These are phyloP conservation scores for Sugiyamaella smithiae DNA, from an alignment of 805 yeast genomes.

Conservation along the genomic window DNA sequence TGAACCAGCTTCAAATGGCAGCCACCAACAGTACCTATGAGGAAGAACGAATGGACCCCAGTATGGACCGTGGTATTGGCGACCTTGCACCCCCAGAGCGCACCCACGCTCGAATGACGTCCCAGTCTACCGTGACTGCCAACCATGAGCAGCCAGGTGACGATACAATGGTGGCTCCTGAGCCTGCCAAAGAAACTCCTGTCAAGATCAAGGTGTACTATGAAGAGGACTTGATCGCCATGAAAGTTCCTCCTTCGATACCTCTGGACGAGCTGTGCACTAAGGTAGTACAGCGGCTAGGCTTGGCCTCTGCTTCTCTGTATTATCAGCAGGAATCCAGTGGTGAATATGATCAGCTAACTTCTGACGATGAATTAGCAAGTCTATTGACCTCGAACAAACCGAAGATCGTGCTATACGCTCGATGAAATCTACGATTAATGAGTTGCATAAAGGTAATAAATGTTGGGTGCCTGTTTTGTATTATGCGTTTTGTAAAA, in stretches of 20 bases:
- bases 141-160: slow-evolving; percentile 4
- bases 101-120: slow-evolving; percentile 17
- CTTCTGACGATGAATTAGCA: slow-evolving; percentile 31
- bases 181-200: slow-evolving; percentile 10
- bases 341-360: slow-evolving; percentile 28
- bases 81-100: not conserved
- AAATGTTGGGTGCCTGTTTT: slow-evolving; percentile 1
- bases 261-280: slow-evolving; percentile 31
- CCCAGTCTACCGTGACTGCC: slow-evolving; percentile 15
- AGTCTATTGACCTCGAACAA: slow-evolving; percentile 28
- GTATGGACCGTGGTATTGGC: too few species aligned
- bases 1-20: not conserved
- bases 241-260: slow-evolving; percentile 35
- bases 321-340: slow-evolving; percentile 28
- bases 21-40: not conserved
- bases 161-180: slow-evolving; percentile 3
- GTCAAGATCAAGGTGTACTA: slow-evolving; percentile 40
- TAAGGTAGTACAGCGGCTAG: slow-evolving; percentile 34
- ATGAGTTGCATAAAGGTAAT: slow-evolving; percentile 3
- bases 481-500: not conserved
- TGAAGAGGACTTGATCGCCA: slow-evolving; percentile 38
- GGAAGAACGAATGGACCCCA: too few species aligned
- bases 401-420: slow-evolving; percentile 34
- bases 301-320: slow-evolving; percentile 27
- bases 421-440: slow-evolving; percentile 17